phyloP scores from a whole-genome alignment of 2,329 filamentous ascomycete species.

The Plenodomus lindquistii region DNA sequence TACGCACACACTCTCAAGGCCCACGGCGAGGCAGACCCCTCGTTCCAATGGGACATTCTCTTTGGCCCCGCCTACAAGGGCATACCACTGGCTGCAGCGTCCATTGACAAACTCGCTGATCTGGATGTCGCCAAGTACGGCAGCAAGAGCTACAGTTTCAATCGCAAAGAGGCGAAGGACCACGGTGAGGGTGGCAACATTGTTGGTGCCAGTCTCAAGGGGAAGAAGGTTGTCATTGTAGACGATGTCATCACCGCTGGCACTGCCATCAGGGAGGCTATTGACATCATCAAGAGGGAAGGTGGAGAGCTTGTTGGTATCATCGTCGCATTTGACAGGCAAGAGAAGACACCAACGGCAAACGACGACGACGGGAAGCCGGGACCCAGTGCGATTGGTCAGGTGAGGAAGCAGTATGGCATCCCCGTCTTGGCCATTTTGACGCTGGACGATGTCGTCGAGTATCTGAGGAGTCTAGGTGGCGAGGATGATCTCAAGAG shows the following conservation, averaged over 20 bases:
- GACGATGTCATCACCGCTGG: conserved; percentile 97
- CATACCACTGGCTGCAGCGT: conserved; percentile 82
- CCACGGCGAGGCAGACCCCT: conserved; percentile 47
- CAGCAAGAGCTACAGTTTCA: conserved; percentile 81
- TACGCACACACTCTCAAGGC: conserved; percentile 68
- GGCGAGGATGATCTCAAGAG: conserved; percentile 51
- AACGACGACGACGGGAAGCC: conserved; percentile 67
- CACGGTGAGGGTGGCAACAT: conserved; percentile 95
- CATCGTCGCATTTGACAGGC: conserved; percentile 83
- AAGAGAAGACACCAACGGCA: conserved; percentile 73
- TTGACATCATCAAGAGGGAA: conserved; percentile 83
- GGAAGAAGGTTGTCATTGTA: conserved; percentile 84
- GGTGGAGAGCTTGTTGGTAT: conserved; percentile 86
- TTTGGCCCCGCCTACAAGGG: conserved; percentile 98
- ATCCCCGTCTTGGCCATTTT: conserved; percentile 84
- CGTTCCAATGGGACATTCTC: conserved; percentile 76
- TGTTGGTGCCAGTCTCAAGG: conserved; percentile 82
- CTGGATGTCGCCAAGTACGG: conserved; percentile 69
- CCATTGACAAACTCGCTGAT: conserved; percentile 74
- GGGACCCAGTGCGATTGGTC: conserved; percentile 80
- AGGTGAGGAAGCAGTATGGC: conserved; percentile 79
- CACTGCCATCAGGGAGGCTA: conserved; percentile 90
- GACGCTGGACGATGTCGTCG: conserved; percentile 76
- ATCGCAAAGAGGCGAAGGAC: conserved; percentile 94
- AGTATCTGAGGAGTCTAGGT: conserved; percentile 49